These are phyloP conservation scores for Calcarisporium arbuscula DNA, from an alignment of 2,329 filamentous ascomycete species.

Conservation along the genomic window DNA sequence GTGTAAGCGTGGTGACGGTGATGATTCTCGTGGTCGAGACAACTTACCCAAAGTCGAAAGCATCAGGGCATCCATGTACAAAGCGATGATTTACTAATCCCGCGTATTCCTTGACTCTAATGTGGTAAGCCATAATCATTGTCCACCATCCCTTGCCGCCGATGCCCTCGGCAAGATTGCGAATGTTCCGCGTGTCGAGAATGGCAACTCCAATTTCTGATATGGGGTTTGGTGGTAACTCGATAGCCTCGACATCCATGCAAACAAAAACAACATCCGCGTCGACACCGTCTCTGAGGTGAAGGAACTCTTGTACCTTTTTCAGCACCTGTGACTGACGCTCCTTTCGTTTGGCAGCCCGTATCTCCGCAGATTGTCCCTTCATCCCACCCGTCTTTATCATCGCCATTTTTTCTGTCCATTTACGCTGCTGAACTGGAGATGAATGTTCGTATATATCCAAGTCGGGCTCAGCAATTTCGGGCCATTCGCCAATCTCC, in stretches of 20 bases:
- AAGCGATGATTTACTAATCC: conserved; percentile 61
- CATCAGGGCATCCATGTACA: conserved; percentile 65
- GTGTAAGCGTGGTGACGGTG: background rate
- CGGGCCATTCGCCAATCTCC: conserved; percentile 25
- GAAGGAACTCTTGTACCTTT: conserved; percentile 64
- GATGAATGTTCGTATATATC: too few species aligned
- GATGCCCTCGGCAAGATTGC: conserved; percentile 50
- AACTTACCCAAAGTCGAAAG: conserved; percentile 71
- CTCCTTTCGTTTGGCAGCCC: conserved; percentile 43
- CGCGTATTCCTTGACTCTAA: conserved; percentile 65
- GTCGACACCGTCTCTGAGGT: conserved; percentile 34
- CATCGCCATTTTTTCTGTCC: conserved; percentile 5
- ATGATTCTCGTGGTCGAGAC: background rate
- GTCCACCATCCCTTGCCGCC: conserved; percentile 60
- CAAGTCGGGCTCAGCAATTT: conserved; percentile 30
- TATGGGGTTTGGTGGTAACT: conserved; percentile 57
- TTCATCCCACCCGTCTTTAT: conserved; percentile 19
- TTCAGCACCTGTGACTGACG: conserved; percentile 49
- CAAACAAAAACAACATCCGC: conserved; percentile 56
- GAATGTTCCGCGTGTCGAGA: conserved; percentile 61
- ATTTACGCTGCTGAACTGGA: conserved; percentile 21
- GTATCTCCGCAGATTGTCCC: conserved; percentile 38
- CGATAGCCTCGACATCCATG: conserved; percentile 79
- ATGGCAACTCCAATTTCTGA: conserved; percentile 84
- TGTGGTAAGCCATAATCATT: conserved; percentile 64